These are phyloP conservation scores for Coprinopsis strossmayeri DNA, from an alignment of 768 basidiomycete species.

Conservation along the genomic window DNA sequence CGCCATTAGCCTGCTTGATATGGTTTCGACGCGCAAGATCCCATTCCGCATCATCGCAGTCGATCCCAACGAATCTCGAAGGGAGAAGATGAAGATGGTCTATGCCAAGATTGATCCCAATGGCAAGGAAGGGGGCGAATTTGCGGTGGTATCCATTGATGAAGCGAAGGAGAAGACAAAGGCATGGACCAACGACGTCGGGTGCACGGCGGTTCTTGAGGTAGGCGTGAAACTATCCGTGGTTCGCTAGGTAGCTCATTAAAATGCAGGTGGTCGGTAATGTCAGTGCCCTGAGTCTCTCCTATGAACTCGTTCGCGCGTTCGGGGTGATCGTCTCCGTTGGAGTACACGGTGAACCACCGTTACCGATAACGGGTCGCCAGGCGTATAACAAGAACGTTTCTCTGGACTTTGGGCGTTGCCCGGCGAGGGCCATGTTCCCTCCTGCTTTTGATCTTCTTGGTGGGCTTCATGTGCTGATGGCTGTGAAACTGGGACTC, in stretches of 20 bases:
- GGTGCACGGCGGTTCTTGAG: slow-evolving; percentile 64
- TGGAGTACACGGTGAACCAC: slow-evolving; percentile 56
- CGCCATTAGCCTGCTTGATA: slow-evolving; percentile 56
- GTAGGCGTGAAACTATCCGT: too few relatives aligned
- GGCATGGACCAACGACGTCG: slow-evolving; percentile 49
- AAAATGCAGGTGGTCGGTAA: slow-evolving; percentile 80
- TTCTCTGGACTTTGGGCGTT: slow-evolving; percentile 75
- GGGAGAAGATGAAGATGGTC: slow-evolving; percentile 54
- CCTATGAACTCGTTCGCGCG: slow-evolving; percentile 66
- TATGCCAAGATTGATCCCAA: slow-evolving; percentile 41
- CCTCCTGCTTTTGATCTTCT: slow-evolving; percentile 64
- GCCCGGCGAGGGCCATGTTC: slow-evolving; percentile 75
- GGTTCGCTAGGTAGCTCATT: too few relatives aligned
- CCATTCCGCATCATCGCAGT: slow-evolving; percentile 56
- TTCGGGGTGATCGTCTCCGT: slow-evolving; percentile 75
- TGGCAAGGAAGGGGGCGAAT: slow-evolving; percentile 40
- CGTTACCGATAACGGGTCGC: slow-evolving; percentile 48
- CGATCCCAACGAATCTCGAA: slow-evolving; percentile 51
- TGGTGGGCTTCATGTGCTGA: slow-evolving; percentile 21
- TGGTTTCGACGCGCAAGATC: slow-evolving; percentile 36
- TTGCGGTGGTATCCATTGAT: slow-evolving; percentile 44
- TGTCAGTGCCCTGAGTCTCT: slow-evolving; percentile 51
- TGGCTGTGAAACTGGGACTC: not conserved
- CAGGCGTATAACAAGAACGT: slow-evolving; percentile 74
- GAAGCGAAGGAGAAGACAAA: slow-evolving; percentile 43